phyloP scores from a whole-genome alignment of 2,329 filamentous ascomycete species.

The Elsinoe australis region DNA sequence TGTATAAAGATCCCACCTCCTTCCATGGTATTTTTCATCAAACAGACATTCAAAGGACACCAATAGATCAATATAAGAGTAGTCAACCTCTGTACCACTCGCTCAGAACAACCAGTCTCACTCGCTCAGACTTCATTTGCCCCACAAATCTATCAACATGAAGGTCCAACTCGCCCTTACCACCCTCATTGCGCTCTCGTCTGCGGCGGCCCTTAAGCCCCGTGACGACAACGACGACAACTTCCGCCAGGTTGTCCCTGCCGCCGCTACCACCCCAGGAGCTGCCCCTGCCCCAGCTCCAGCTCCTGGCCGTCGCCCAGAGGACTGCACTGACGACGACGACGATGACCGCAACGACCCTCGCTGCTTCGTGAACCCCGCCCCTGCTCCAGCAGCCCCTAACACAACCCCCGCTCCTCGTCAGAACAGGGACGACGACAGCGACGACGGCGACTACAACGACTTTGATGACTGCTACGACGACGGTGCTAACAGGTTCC shows the following conservation, averaged over 20 bases:
- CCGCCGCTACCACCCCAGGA: not conserved
- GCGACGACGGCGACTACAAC: conserved; percentile 8
- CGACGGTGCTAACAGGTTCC: conserved; percentile 7
- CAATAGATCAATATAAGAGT: not conserved
- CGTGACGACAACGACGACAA: conserved; percentile 12
- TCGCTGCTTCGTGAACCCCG: not conserved
- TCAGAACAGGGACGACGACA: not conserved
- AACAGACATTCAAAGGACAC: not conserved
- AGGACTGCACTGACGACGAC: conserved; percentile 10
- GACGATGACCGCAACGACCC: conserved; percentile 4
- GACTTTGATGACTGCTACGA: conserved; percentile 14
- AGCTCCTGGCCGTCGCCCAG: not conserved
- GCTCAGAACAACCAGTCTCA: not conserved
- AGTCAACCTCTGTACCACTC: conserved; percentile 4
- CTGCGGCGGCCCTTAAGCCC: conserved; percentile 9
- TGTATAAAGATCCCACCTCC: conserved; percentile 9
- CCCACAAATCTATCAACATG: conserved; percentile 1
- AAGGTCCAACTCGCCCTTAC: conserved; percentile 14
- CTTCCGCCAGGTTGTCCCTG: conserved; percentile 1
- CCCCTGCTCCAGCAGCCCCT: not conserved
- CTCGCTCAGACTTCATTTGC: conserved; percentile 6
- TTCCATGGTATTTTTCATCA: not conserved
- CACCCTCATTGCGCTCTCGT: conserved; percentile 11
- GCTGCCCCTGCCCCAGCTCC: not conserved
- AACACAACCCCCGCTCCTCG: conserved; percentile 11